phyloP scores from a whole-genome alignment of 139 green algal species.

The Mesotaenium endlicherianum region DNA sequence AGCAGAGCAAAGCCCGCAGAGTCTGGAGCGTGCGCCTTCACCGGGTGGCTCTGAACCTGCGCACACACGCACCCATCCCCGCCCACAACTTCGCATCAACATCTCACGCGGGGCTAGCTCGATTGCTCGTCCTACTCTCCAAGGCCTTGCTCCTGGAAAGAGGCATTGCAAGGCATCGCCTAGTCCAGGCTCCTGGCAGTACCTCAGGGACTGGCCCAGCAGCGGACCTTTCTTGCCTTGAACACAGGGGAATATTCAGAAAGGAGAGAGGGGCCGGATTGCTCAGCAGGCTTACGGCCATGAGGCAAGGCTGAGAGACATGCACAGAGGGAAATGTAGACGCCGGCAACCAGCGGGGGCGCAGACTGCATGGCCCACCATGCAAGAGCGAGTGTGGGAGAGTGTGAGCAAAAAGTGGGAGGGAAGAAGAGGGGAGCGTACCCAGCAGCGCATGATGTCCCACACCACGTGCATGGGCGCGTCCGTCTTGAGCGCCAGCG shows the following conservation, averaged over 20 bases:
- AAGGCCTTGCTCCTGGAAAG: not conserved
- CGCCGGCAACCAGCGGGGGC: too few species aligned
- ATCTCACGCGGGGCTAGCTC: not conserved
- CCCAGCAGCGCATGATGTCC: constrained; percentile 83
- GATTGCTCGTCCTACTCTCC: not conserved
- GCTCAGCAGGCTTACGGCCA: too few species aligned
- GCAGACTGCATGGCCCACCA: too few species aligned
- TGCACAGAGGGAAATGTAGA: too few species aligned
- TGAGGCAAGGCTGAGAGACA: too few species aligned
- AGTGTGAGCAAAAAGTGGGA: not conserved
- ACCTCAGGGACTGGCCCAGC: not conserved
- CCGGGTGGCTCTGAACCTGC: constrained; percentile 45
- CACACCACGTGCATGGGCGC: constrained; percentile 79
- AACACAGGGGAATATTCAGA: too few species aligned
- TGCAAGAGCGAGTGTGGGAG: too few species aligned
- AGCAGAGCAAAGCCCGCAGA: constrained; percentile 25
- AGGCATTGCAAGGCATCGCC: not conserved
- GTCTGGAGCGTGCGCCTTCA: constrained; percentile 40
- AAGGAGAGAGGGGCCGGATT: too few species aligned
- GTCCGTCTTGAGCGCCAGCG: constrained; percentile 91
- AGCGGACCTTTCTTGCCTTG: too few species aligned
- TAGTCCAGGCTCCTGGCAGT: too few species aligned
- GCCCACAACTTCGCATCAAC: too few species aligned
- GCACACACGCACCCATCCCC: too few species aligned
- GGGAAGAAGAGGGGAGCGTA: constrained; percentile 37